These are phyloP conservation scores for Lactifluus volemus DNA, from an alignment of 768 basidiomycete species.

Conservation along the genomic window DNA sequence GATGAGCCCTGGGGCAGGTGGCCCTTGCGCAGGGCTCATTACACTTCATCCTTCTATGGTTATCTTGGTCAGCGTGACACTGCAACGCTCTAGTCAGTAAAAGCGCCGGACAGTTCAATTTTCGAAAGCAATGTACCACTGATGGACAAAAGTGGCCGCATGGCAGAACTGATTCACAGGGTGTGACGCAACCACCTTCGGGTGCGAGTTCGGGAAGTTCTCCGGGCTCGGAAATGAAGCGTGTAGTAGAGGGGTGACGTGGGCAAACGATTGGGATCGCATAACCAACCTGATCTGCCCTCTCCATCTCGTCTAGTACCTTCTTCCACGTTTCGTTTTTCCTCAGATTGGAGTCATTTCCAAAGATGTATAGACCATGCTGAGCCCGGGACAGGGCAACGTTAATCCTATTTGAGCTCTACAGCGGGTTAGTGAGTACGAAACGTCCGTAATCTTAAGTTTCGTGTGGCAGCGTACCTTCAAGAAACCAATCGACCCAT, in stretches of 20 bases:
- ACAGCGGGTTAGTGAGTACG: slow-evolving; percentile 21
- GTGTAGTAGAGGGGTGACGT: slow-evolving; percentile 1
- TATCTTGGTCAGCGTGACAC: slow-evolving; percentile 20
- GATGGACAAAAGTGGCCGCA: slow-evolving; percentile 27
- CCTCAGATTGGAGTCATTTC: slow-evolving; percentile 49
- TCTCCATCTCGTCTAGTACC: slow-evolving; percentile 47
- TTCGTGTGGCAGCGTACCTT: slow-evolving; percentile 36
- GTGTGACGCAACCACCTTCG: slow-evolving; percentile 25
- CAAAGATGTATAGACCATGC: slow-evolving; percentile 64
- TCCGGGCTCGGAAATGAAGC: slow-evolving; percentile 5
- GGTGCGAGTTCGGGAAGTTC: slow-evolving; percentile 2
- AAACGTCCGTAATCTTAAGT: background rate
- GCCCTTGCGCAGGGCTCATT: slow-evolving; percentile 18
- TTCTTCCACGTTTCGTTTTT: slow-evolving; percentile 48
- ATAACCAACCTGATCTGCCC: slow-evolving; percentile 22
- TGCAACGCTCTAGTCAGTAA: background rate
- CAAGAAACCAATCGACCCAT: slow-evolving; percentile 54
- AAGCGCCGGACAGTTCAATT: background rate
- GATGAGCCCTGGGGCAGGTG: slow-evolving; percentile 20
- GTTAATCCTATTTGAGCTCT: slow-evolving; percentile 28
- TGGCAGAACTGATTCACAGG: slow-evolving; percentile 21
- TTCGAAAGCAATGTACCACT: slow-evolving; percentile 11
- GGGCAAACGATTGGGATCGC: slow-evolving; percentile 8
- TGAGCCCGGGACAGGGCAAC: slow-evolving; percentile 68
- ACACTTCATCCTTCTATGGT: slow-evolving; percentile 20